Percentiles rank a stretch among this genome's conserved stretches.
Evolutionary conservation across 768 basidiomycete genomes (phyloP).

Genomic region (Macrolepiota dolichaula): DNA sequence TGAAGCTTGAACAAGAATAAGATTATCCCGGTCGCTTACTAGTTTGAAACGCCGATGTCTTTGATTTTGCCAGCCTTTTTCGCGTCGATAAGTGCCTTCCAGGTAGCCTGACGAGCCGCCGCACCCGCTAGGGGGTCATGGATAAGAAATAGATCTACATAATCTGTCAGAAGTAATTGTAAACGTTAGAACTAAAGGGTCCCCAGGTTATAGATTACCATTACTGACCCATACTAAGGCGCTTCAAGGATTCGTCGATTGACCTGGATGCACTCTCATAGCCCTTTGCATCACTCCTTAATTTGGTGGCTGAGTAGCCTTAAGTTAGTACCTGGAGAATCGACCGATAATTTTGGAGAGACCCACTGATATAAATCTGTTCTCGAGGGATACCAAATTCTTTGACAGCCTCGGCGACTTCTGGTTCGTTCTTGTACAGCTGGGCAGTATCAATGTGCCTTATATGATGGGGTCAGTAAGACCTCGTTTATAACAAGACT

Average conservation of each 20-base stretch:
- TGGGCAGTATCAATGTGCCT: constrained; percentile 16
- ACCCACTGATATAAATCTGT: constrained; percentile 15
- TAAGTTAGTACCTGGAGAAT: background rate
- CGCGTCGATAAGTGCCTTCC: constrained; percentile 61
- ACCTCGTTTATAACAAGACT: background rate
- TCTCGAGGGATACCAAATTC: no score
- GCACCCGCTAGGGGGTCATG: constrained; percentile 68
- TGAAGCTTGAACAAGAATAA: background rate
- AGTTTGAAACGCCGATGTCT: constrained; percentile 79
- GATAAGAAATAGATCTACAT: constrained; percentile 55
- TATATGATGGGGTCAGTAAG: background rate
- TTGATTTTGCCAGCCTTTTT: constrained; percentile 61
- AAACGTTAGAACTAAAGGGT: background rate
- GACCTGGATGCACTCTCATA: constrained; percentile 9
- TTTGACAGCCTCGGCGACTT: background rate
- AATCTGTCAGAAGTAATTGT: background rate
- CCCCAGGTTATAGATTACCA: no score
- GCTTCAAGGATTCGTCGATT: constrained; percentile 11
- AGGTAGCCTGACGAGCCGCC: constrained; percentile 64
- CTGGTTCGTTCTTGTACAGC: constrained; percentile 14
- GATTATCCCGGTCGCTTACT: constrained; percentile 37
- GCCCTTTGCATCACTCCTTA: background rate
- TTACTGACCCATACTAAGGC: constrained; percentile 13
- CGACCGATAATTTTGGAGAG: background rate
- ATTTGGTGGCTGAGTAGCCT: constrained; percentile 9